These are phyloP conservation scores for Diaporthe velutina DNA, from an alignment of 2,329 filamentous ascomycete genomes.

Conservation along the genomic window DNA sequence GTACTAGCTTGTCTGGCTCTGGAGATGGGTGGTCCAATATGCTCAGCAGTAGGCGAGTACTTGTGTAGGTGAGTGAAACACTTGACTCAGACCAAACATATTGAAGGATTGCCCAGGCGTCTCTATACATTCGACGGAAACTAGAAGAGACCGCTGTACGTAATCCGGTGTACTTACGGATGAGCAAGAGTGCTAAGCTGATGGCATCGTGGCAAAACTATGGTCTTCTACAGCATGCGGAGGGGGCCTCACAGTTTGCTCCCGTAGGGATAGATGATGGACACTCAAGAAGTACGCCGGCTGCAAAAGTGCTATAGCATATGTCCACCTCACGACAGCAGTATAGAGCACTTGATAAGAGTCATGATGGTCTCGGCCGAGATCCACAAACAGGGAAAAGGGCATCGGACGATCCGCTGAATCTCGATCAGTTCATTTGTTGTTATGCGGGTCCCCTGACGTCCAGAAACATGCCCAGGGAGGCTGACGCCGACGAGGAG, in stretches of 20 bases:
- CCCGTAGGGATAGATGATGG: not conserved
- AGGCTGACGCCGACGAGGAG: not conserved
- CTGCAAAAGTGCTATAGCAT: not conserved
- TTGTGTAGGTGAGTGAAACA: not conserved
- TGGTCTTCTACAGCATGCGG: not conserved
- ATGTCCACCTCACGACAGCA: not conserved
- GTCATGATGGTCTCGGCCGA: slow-evolving; percentile 34
- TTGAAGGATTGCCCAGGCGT: not conserved
- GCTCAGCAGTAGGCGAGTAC: not conserved
- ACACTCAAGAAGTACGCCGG: not conserved
- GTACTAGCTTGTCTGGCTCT: not conserved
- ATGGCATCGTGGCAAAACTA: not conserved
- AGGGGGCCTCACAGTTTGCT: not conserved
- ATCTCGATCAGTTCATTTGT: slow-evolving; percentile 25
- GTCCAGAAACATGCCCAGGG: slow-evolving; percentile 7
- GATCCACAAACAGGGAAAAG: slow-evolving; percentile 22
- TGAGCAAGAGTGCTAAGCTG: not conserved
- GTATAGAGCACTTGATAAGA: slow-evolving; percentile 6
- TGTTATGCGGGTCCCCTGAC: slow-evolving; percentile 15
- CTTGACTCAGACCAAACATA: slow-evolving; percentile 3
- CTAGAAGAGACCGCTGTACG: not conserved
- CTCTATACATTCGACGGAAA: no score
- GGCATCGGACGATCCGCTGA: slow-evolving; percentile 32
- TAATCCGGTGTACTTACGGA: not conserved
- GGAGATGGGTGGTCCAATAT: not conserved